Evolutionary conservation across 805 yeast genomes (phyloP).

Genomic region (Suhomyces prunicola): DNA sequence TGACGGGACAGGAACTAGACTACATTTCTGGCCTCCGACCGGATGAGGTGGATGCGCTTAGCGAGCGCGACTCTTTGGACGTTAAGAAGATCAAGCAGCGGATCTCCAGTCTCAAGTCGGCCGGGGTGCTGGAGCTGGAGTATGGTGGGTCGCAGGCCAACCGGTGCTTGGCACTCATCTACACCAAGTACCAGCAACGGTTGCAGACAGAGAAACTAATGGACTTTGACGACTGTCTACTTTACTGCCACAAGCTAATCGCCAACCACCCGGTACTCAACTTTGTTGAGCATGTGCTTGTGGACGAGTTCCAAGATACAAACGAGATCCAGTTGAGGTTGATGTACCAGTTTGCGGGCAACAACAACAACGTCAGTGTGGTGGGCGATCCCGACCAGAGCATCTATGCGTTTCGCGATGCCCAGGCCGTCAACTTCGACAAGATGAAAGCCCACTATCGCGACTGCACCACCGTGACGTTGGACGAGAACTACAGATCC

Average conservation of each 20-base stretch:
- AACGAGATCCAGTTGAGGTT: constrained; percentile 71
- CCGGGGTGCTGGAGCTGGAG: constrained; percentile 45
- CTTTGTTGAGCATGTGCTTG: constrained; percentile 64
- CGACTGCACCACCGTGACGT: constrained; percentile 28
- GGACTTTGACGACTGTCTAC: constrained; percentile 83
- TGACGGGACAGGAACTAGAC: constrained; percentile 17
- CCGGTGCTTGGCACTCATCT: constrained; percentile 32
- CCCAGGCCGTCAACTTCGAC: constrained; percentile 64
- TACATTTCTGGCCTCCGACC: constrained; percentile 11
- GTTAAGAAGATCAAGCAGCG: constrained; percentile 37
- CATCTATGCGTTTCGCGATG: constrained; percentile 85
- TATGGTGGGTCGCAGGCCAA: constrained; percentile 21
- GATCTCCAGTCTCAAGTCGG: constrained; percentile 57
- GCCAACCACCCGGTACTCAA: constrained; percentile 43
- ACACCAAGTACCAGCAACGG: constrained; percentile 49
- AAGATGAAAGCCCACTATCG: constrained; percentile 46
- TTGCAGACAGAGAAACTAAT: constrained; percentile 44
- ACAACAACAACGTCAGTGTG: constrained; percentile 62
- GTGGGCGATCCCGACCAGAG: constrained; percentile 98
- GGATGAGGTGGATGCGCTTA: constrained; percentile 13
- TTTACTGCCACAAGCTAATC: constrained; percentile 53
- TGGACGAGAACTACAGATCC: constrained; percentile 79
- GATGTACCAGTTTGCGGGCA: constrained; percentile 46
- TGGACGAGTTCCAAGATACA: constrained; percentile 96
- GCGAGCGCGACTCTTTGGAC: constrained; percentile 32